phyloP scores from a whole-genome alignment of 768 basidiomycete species.

The Tulasnella sp. region DNA sequence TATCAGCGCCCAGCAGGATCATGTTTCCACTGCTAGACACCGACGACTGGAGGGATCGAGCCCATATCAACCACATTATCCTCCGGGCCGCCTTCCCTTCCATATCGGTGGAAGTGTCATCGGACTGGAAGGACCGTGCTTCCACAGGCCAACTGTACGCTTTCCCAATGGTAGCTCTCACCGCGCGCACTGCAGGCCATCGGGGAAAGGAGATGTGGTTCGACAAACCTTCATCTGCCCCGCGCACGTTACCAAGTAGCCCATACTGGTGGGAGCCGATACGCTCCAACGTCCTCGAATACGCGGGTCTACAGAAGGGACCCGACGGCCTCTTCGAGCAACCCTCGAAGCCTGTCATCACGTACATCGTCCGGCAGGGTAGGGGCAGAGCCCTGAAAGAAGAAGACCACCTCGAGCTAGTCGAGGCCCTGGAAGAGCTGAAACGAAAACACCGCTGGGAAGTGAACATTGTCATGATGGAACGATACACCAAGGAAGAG shows the following conservation, averaged over 20 bases:
- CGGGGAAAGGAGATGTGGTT: conserved; percentile 18
- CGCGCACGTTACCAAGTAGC: conserved; percentile 47
- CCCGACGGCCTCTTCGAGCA: too few relatives aligned
- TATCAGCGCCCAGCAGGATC: conserved; percentile 61
- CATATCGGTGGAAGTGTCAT: conserved; percentile 49
- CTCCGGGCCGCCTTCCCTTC: conserved; percentile 59
- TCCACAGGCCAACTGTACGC: conserved; percentile 31
- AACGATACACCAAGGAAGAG: conserved; percentile 28
- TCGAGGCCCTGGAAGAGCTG: conserved; percentile 25
- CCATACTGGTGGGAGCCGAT: conserved; percentile 72
- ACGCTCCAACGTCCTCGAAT: not conserved
- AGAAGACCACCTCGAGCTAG: conserved; percentile 27
- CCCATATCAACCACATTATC: conserved; percentile 52
- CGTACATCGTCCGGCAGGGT: conserved; percentile 30
- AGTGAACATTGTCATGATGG: conserved; percentile 31
- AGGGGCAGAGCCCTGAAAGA: conserved; percentile 29
- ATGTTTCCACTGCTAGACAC: conserved; percentile 54
- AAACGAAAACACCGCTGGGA: conserved; percentile 29
- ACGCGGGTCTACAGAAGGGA: not conserved
- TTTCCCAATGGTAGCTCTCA: conserved; percentile 45
- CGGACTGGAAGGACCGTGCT: conserved; percentile 50
- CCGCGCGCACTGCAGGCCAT: conserved; percentile 56
- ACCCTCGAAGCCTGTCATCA: conserved; percentile 25
- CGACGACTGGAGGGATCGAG: conserved; percentile 25
- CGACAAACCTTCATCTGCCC: not conserved